A percentile compares a stretch with the other conserved stretches of the same genome.
Evolutionary conservation across 164 flowering plant species (phyloP).

Genomic region (Aristolochia contorta): DNA sequence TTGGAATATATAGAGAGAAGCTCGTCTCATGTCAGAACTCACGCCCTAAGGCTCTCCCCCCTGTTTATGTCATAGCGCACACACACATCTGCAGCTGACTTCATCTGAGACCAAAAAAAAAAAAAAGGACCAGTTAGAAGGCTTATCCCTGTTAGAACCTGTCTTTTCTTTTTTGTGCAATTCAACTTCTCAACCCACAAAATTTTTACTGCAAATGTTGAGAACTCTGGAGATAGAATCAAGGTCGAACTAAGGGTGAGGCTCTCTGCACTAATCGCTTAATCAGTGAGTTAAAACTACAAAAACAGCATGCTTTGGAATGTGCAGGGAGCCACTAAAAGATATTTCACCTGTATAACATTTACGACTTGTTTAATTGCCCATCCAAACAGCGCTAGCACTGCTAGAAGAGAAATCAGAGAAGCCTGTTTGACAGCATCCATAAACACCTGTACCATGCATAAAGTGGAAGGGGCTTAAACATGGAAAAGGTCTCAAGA

Average conservation of each 20-base stretch:
- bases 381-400: slow-evolving; percentile 55
- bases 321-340: background rate
- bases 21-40: background rate
- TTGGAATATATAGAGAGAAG: no score
- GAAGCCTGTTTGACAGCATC: slow-evolving; percentile 19
- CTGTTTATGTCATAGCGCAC: slow-evolving; percentile 45
- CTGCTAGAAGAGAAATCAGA: slow-evolving; percentile 22
- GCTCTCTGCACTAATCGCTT: no score
- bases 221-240: background rate
- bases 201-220: no score
- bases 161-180: no score
- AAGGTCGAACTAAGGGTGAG: background rate
- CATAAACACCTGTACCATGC: slow-evolving; percentile 29
- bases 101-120: slow-evolving; percentile 44
- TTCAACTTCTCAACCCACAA: no score
- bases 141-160: background rate
- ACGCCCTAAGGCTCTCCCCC: slow-evolving; percentile 22
- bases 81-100: slow-evolving; percentile 58
- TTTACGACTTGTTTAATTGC: slow-evolving; percentile 68
- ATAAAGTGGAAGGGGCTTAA: slow-evolving; percentile 2
- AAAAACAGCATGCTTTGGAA: background rate
- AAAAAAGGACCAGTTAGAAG: background rate
- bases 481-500: background rate
- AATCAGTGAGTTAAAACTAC: background rate
- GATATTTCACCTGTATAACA: slow-evolving; percentile 56